Evolutionary conservation across 805 yeast genomes (phyloP), one percentile per base, ranked within the genome.

Genomic region (Starmerella kuoi): DNA sequence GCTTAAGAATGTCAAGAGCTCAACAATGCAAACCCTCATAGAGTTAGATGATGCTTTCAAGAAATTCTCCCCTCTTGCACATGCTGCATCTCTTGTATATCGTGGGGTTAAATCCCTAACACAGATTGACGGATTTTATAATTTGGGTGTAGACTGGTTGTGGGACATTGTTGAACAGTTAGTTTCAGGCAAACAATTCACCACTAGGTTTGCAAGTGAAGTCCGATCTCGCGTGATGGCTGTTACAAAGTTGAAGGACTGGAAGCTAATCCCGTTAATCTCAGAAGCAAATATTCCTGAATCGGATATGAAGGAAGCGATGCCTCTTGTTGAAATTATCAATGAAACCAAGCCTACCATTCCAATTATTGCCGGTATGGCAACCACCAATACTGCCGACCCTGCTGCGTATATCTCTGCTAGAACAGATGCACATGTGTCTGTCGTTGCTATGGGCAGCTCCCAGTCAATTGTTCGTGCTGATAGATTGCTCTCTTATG

Each of bases 401-500:
- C 77, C 88, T 0, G 70, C 80, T 0, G 65, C 65, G 42, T 68
- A 64, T 40, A 64, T 86, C 2, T 65, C 65, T 25, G 57, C 60
- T 25, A 45, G 72, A 5, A 76, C 84, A 0, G 50, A 53, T 1
- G 28, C 47, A 0, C 14, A 30, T 0, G 53, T 55, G 0, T 48
- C 50, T 6, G 82, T 66, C 31, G 87, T 88, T 0, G 72, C 70
- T 19, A 61, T 64, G 38, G 73, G 74, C n/a, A 61, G 84, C 7
- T 53, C 57, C 1, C 59, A 56, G 8, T 73, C 75, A 0, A 55
- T 68, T 1, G 61, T 56, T n/a, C 55, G 55, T 1, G 85, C 83
- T 0, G 53, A 58, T 1, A 83, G 94, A 93, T 57, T 87, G 0
- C 51, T 87, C 18, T 59, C 85, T 21, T 94, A 87, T 55, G 91